phyloP scores from a whole-genome alignment of 345 rosid genomes.

The Pugionium dolabratum region DNA sequence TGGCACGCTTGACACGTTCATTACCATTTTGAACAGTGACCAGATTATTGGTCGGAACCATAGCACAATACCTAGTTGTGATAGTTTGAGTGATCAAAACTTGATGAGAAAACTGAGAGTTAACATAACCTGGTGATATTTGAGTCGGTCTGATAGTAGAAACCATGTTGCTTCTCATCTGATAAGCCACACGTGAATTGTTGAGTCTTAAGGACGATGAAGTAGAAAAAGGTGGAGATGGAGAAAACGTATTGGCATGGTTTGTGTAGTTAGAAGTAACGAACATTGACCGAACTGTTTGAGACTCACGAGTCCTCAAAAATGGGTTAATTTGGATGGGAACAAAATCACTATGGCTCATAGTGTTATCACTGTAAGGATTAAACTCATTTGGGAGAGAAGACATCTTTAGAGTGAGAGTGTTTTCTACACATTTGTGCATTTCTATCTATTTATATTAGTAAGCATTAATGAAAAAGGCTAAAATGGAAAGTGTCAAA shows the following conservation, averaged over 20 bases:
- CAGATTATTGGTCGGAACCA: conserved; percentile 8
- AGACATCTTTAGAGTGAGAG: conserved; percentile 4
- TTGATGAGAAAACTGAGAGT: neutral
- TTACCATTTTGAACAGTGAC: neutral
- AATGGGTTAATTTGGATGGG: conserved; percentile 11
- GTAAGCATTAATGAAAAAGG: neutral
- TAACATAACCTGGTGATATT: neutral
- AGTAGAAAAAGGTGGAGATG: neutral
- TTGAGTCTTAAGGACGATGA: neutral
- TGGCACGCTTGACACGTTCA: neutral
- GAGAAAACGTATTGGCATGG: neutral
- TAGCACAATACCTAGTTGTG: neutral
- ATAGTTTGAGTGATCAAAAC: neutral
- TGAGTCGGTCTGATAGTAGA: neutral
- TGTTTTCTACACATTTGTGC: neutral
- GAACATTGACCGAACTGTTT: neutral
- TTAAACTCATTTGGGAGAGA: conserved; percentile 15
- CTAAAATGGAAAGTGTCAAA: neutral
- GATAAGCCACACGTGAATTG: neutral
- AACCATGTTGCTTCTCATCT: neutral
- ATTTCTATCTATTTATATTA: conserved; percentile 20
- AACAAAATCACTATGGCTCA: neutral
- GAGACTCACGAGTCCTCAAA: neutral
- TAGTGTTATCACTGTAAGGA: neutral
- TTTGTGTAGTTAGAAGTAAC: conserved; percentile 6